Conservation (phyloP, 495 filamentous ascomycete species). For the Daldinia concentrica region DNA sequence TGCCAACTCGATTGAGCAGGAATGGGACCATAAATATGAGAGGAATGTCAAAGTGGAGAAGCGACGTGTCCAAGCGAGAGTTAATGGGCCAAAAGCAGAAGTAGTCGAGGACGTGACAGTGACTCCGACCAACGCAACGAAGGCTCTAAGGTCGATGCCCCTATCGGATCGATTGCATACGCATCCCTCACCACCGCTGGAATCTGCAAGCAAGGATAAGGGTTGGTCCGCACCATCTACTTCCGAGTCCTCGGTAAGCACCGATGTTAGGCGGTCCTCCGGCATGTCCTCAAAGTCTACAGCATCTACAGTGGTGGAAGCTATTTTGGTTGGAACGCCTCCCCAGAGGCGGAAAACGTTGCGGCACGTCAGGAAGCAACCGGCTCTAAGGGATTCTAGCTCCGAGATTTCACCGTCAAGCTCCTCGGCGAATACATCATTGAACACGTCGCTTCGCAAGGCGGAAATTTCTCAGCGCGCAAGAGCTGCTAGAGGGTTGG, state of each 20-base stretch:
- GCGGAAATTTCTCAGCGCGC: slow-evolving; percentile 42
- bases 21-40: slow-evolving; percentile 65
- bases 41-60: slow-evolving; percentile 67
- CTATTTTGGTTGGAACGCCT: slow-evolving; percentile 70
- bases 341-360: slow-evolving; percentile 67
- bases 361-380: slow-evolving; percentile 73
- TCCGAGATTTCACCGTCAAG: slow-evolving; percentile 64
- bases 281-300: slow-evolving; percentile 66
- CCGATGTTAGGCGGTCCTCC: slow-evolving; percentile 65
- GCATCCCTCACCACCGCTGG: slow-evolving; percentile 50
- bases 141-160: slow-evolving; percentile 56
- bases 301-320: slow-evolving; percentile 74
- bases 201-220: slow-evolving; percentile 41
- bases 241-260: slow-evolving; percentile 56
- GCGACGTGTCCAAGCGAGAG: slow-evolving; percentile 50
- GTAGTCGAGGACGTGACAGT: slow-evolving; percentile 59
- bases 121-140: slow-evolving; percentile 61
- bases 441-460: slow-evolving; percentile 47
- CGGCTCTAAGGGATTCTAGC: slow-evolving; percentile 60
- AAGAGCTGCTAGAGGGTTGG: slow-evolving; percentile 29
- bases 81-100: slow-evolving; percentile 48
- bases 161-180: slow-evolving; percentile 57
- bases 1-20: slow-evolving; percentile 55
- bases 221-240: slow-evolving; percentile 47
- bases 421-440: slow-evolving; percentile 50